phyloP scores from a whole-genome alignment of 768 basidiomycete genomes.

The Mycena rosella region DNA sequence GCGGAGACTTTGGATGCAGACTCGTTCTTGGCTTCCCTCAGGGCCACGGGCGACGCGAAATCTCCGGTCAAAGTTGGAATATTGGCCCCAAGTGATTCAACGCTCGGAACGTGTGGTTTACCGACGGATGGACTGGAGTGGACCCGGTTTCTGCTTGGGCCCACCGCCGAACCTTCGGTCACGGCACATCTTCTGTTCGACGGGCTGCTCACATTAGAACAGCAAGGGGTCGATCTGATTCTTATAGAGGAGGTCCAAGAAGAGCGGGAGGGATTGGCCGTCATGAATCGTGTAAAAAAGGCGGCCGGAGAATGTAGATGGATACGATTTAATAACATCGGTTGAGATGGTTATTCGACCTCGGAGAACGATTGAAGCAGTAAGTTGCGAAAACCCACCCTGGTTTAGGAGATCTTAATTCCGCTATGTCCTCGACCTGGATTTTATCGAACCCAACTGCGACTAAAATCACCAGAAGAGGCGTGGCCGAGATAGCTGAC shows the following conservation, averaged over 20 bases:
- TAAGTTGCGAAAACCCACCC: too few relatives aligned
- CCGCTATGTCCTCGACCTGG: too few relatives aligned
- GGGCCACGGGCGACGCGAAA: conserved; percentile 31
- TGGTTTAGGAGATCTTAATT: too few relatives aligned
- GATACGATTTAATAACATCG: conserved; percentile 42
- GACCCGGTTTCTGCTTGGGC: conserved; percentile 66
- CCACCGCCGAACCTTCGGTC: conserved; percentile 67
- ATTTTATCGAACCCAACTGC: too few relatives aligned
- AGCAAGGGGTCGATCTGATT: conserved; percentile 81
- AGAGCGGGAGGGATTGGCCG: conserved; percentile 86
- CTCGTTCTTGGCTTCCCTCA: conserved; percentile 60
- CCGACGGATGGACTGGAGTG: conserved; percentile 61
- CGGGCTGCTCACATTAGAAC: conserved; percentile 86
- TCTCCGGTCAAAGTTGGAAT: conserved; percentile 71
- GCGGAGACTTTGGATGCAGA: conserved; percentile 45
- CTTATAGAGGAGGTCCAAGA: conserved; percentile 88
- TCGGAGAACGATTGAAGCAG: background rate
- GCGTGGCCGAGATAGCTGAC: too few relatives aligned
- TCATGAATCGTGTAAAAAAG: conserved; percentile 95
- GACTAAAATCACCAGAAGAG: too few relatives aligned
- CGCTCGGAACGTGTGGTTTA: conserved; percentile 51
- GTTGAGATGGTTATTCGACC: conserved; percentile 7
- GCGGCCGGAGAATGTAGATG: conserved; percentile 77
- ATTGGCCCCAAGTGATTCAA: conserved; percentile 71
- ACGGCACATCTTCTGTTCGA: conserved; percentile 90